Evolutionary conservation across 1,284 basidiomycete genomes (phyloP).

Genomic region (Ganoderma resinaceum): DNA sequence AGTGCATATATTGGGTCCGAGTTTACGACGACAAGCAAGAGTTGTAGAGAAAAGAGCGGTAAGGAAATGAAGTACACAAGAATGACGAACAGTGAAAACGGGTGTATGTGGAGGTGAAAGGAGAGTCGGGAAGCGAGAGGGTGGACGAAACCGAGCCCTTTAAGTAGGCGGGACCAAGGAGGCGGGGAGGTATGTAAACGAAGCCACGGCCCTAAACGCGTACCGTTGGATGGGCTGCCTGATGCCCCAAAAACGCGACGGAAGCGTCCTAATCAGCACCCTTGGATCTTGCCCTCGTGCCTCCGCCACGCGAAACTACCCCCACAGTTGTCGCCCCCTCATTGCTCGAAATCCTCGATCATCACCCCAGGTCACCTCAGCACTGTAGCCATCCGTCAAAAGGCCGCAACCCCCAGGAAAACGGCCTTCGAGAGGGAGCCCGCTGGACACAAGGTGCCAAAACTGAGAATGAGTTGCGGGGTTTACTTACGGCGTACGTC

Average conservation of each 20-base stretch:
- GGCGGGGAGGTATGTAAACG: not conserved
- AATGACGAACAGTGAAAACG: not conserved
- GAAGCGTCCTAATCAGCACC: not conserved
- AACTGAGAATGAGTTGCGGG: not conserved
- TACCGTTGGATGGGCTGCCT: not conserved
- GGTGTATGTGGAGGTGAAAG: not conserved
- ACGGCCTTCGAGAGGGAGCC: not conserved
- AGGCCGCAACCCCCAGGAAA: not conserved
- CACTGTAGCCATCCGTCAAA: not conserved
- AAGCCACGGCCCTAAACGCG: constrained; percentile 5
- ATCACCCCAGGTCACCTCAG: not conserved
- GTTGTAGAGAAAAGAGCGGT: not conserved
- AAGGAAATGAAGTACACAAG: not conserved
- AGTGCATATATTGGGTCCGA: not conserved
- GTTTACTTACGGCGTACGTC: not conserved
- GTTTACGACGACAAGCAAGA: not conserved
- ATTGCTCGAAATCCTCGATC: not conserved
- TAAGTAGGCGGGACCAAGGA: constrained; percentile 2
- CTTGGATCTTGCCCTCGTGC: not conserved
- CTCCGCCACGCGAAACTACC: not conserved
- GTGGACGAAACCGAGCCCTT: not conserved
- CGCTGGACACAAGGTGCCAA: not conserved
- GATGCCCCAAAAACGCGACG: not conserved
- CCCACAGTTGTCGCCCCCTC: not conserved
- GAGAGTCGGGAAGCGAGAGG: not conserved